Base-by-base conservation (phyloP, 2,329 filamentous ascomycete genomes). In the Penicillium sp. region DNA sequence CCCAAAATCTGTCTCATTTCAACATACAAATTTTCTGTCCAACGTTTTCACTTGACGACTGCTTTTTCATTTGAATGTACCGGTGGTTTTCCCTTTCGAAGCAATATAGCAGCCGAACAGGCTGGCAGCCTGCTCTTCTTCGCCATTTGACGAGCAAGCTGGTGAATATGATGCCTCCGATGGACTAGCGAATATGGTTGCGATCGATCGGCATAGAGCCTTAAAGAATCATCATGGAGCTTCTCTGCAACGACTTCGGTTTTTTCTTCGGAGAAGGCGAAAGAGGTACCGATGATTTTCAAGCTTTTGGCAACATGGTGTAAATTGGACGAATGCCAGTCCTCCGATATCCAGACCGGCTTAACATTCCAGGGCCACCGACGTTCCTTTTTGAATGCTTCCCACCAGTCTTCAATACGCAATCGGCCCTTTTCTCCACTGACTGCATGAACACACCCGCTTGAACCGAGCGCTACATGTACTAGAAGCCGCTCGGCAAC, bases 211-310 rank as follows among this genome's bases (percentile, higher is more conserved):
- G 54, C 53, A 50, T 54, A 62, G 7, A 62, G 36, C 9, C 44
- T 48, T 17, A 61, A 37, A 10, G 41, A 46, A 10, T 37, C 23
- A 9, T 30, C 24, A 8, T 44, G 26, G 9, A 61, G 50, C 33
- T 40, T 46, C 41, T 58, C 42, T 4, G 24, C 48, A 20, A 51
- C 21, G 4, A 42, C 24, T 7, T 60, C 43, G 10, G 59, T 61
- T 9, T 51, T 58, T 3, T 52, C 41, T 15, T 62, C 55, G 0
- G 54, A 39, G 33, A 62, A 62, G 0, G 60, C 60, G 45, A 61
- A 62, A 0, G 56, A 62, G 20, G 60, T 61, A 12, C 60, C 59
- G 21, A 62, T 60, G 8, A 62, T 61, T 34, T 62, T 62, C 48
- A 60, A 60, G 27, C 32, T 42, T 41, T 49, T 51, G 7, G 58